Base-by-base conservation (phyloP, 352 stramenopile genomes). In the Albugo laibachii region DNA sequence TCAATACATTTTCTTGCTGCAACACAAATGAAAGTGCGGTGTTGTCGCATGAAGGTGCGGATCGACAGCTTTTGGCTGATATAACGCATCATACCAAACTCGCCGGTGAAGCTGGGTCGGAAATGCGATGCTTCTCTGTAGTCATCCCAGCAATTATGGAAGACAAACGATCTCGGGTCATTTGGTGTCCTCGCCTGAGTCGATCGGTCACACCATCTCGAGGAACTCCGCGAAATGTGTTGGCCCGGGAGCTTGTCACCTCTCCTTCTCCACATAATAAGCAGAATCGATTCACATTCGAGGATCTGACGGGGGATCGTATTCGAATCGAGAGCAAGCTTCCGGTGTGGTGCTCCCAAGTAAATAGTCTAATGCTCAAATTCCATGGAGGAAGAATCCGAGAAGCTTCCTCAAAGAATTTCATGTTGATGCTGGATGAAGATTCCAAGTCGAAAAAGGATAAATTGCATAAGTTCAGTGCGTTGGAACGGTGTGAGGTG, bases 371-470 rank as follows among this genome's bases (percentile, higher is more conserved):
- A 13, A 86, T 92, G 64, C 60, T 93, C 49, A 92, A 89, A 59
- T 93, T 94, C 59, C 75, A 91, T 42, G 79, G 77, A 36, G 70
- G 76, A 10, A 70, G 80, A 16, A 84, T 93, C 45, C 75, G 72
- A 35, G 75, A 92, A 61, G 77, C 80, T 31, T 91, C 75, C 11
- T 75, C 80, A 46, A 93, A 93, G 58, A 94, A 93, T 52, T 94
- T 94, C 51, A 87, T 92, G 66, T 63, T 93, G 19, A 79, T 72
- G 58, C 31, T 91, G 42, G 71, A 89, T 10, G 74, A 80, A 43
- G 72, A 91, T 36, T 24, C 21, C 38, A 59, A 59, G 6, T 50
- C 59, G 10, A 52, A 64, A 1, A 41, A 45, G 13, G 43, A 14
- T 2, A 42, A 45, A 20, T 38, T 43, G 35, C 18, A 35, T n/a